Evolutionary conservation across 2,329 filamentous ascomycete genomes (phyloP).

Genomic region (Aspergillus arachidicola): DNA sequence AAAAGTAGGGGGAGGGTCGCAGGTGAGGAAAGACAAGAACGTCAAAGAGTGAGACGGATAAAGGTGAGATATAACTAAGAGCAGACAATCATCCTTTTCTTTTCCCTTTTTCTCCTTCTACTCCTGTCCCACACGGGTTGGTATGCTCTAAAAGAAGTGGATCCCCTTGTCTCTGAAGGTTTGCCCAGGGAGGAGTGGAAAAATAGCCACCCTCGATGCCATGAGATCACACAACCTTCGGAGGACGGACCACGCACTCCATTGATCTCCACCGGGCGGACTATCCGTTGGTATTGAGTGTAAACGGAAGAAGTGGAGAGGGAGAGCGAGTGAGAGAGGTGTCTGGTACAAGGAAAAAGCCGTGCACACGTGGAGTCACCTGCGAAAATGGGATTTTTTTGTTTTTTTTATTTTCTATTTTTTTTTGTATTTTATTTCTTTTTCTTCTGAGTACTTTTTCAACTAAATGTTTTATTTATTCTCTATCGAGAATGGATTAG

Average conservation of each 20-base stretch:
- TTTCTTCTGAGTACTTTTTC: background rate
- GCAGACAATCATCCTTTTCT: conserved; percentile 1
- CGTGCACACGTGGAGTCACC: conserved; percentile 23
- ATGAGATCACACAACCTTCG: conserved; percentile 20
- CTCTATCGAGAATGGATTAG: background rate
- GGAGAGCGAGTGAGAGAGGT: background rate
- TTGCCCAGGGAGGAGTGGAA: conserved; percentile 13
- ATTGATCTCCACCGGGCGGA: conserved; percentile 17
- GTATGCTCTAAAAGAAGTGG: conserved; percentile 13
- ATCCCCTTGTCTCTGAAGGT: conserved; percentile 8
- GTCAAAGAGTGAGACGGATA: conserved; percentile 8
- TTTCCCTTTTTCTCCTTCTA: background rate
- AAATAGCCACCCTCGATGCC: conserved; percentile 24
- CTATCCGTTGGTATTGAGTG: background rate
- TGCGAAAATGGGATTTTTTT: no score
- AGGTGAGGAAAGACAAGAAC: conserved; percentile 1
- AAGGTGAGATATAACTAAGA: conserved; percentile 3
- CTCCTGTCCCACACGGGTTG: conserved; percentile 13
- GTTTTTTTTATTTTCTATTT: background rate
- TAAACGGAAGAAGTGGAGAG: background rate
- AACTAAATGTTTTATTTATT: background rate
- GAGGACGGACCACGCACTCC: conserved; percentile 15
- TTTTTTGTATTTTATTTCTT: background rate
- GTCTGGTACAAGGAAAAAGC: conserved; percentile 7
- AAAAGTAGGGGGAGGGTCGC: conserved; percentile 4